phyloP scores from a whole-genome alignment of 2,329 filamentous ascomycete species.

The Colletotrichum ledebouriae region DNA sequence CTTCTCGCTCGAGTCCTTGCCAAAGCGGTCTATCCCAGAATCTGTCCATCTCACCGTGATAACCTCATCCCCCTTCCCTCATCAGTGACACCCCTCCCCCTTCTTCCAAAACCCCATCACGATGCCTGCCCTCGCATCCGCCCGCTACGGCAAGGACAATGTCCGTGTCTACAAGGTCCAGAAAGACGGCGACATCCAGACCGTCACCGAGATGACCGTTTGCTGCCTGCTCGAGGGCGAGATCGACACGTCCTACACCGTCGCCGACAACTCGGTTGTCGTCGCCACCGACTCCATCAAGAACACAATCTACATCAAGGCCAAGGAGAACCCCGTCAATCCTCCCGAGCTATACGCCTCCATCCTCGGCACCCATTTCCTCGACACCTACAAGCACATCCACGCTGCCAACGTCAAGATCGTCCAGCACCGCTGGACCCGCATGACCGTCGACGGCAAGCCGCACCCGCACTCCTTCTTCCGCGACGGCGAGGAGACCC shows the following conservation, averaged over 20 bases:
- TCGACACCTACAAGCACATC: slow-evolving; percentile 90
- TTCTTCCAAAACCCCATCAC: neutral
- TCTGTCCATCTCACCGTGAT: slow-evolving; percentile 15
- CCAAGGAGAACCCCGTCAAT: slow-evolving; percentile 92
- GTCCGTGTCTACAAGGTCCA: slow-evolving; percentile 97
- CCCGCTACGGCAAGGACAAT: slow-evolving; percentile 95
- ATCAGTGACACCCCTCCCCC: neutral
- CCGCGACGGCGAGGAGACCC: slow-evolving; percentile 89
- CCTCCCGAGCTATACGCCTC: slow-evolving; percentile 93
- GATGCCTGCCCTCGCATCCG: slow-evolving; percentile 70
- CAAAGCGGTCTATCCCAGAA: slow-evolving; percentile 13
- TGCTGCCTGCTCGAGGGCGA: slow-evolving; percentile 93
- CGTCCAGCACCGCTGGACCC: slow-evolving; percentile 89
- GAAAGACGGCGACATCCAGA: slow-evolving; percentile 83
- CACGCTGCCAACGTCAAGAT: slow-evolving; percentile 85
- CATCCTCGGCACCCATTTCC: slow-evolving; percentile 88
- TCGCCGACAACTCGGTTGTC: slow-evolving; percentile 93
- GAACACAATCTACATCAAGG: slow-evolving; percentile 95
- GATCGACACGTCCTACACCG: slow-evolving; percentile 90
- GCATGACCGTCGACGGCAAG: slow-evolving; percentile 87
- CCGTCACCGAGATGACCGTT: slow-evolving; percentile 94
- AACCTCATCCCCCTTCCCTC: slow-evolving; percentile 4
- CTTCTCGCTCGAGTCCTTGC: slow-evolving; percentile 3
- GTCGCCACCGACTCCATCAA: slow-evolving; percentile 99
- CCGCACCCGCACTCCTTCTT: slow-evolving; percentile 96